Base-by-base conservation (phyloP, 2,329 filamentous ascomycete genomes). In the Didymella exigua region DNA sequence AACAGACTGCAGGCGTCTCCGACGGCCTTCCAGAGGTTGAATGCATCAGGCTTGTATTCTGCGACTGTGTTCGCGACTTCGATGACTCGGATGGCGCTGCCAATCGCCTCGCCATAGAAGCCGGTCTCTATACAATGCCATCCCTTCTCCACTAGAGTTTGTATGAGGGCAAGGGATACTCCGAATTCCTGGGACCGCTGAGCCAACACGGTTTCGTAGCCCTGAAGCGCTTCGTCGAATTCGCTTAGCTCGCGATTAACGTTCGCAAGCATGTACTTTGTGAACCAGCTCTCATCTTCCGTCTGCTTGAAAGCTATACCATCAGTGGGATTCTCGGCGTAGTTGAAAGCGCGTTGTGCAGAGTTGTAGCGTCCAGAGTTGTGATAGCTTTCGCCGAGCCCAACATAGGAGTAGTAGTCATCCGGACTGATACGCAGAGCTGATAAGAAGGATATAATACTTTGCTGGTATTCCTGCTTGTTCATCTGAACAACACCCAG, bases 381-480 rank as follows among this genome's bases (percentile, higher is more conserved):
- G 71, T 97, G 89, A 69, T 99, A 99, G 69, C 92, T 96, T 77
- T 99, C 95, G n/a, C 93, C 95, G 1, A 99, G 82, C 1, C 95
- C 95, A 21, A 99, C 90, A 86, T 93, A 99, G 0, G 91, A 96
- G 76, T 99, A 89, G 69, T 98, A 98, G 74, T 98, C 91, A 36
- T 88, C 81, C 0, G 93, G 91, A 2, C 87, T 85, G 42, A 96
- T 90, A 48, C 93, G 84, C 29, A 99, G 80, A 10, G 95, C 93
- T 1, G 91, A 86, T 68, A 98, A 90, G 73, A 98, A 99, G 0
- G 91, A 96, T 8, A 93, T 87, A 49, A 98, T 92, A 30, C 92
- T 92, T 70, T 91, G 89, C 62, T 87, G 81, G 66, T 93, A 98
- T 56, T 96, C 91, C 71, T 96, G 91, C 71, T 91, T 95, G 76